These are phyloP conservation scores for Cyclotella choctawhatcheeana DNA, from an alignment of 108 stramenopile genomes.

Conservation along the genomic window DNA sequence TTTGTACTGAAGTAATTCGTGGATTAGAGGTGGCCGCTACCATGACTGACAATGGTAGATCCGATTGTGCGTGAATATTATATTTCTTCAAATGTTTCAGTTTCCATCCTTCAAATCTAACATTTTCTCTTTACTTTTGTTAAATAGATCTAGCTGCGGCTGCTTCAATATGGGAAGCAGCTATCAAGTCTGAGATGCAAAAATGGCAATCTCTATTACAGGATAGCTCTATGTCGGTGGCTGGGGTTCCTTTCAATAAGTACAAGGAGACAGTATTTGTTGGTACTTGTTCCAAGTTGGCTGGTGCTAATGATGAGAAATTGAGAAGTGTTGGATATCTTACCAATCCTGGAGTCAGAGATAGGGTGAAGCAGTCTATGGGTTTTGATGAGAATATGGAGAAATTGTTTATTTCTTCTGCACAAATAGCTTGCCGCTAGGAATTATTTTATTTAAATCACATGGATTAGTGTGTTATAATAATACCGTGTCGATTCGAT, in stretches of 20 bases:
- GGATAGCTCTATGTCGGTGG: slow-evolving; percentile 25
- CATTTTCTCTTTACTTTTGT: background rate
- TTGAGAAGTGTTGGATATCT: slow-evolving; percentile 32
- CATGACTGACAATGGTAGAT: slow-evolving; percentile 16
- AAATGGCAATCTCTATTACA: slow-evolving; percentile 32
- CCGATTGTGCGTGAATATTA: slow-evolving; percentile 16
- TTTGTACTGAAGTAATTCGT: slow-evolving; percentile 1
- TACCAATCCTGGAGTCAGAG: slow-evolving; percentile 16
- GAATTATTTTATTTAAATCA: too few species aligned
- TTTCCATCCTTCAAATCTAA: too few species aligned
- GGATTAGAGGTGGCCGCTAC: slow-evolving; percentile 35
- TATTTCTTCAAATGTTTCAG: too few species aligned
- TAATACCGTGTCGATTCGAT: too few species aligned
- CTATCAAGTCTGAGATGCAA: slow-evolving; percentile 30
- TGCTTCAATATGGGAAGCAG: slow-evolving; percentile 33
- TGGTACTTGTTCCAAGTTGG: slow-evolving; percentile 18
- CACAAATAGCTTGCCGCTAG: slow-evolving; percentile 13
- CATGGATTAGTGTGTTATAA: too few species aligned
- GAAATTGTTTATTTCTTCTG: slow-evolving; percentile 21
- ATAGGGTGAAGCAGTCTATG: slow-evolving; percentile 20
- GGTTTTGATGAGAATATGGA: slow-evolving; percentile 32
- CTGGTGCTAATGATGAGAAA: background rate
- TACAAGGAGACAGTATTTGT: slow-evolving; percentile 28
- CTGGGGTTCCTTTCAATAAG: slow-evolving; percentile 21
- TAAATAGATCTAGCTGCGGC: background rate